Evolutionary conservation across 2,329 filamentous ascomycete genomes (phyloP).

Genomic region (Paracoccidioides brasiliensis): DNA sequence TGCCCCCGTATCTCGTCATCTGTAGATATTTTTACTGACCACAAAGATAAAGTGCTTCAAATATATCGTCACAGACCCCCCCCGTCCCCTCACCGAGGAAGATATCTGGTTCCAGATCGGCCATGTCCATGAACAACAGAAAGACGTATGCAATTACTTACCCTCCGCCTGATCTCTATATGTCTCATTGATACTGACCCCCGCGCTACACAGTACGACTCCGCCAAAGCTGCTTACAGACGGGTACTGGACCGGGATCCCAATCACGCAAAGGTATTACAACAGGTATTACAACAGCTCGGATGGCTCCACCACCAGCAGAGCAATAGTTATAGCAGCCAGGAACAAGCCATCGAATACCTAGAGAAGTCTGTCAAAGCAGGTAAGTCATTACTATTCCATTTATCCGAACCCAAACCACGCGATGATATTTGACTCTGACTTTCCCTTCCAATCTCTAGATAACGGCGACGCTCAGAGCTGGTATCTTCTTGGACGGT

Average conservation of each 20-base stretch:
- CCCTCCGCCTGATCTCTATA: not conserved
- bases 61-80: constrained; percentile 89
- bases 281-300: constrained; percentile 94
- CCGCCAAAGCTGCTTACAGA: constrained; percentile 81
- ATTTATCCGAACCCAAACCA: not conserved
- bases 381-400: constrained; percentile 42
- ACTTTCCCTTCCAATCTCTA: constrained; percentile 24
- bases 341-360: constrained; percentile 94
- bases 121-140: constrained; percentile 96
- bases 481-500: constrained; percentile 94
- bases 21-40: not conserved
- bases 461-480: constrained; percentile 93
- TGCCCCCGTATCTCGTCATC: constrained; percentile 15
- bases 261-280: constrained; percentile 92
- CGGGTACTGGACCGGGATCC: constrained; percentile 89
- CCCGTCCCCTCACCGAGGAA: constrained; percentile 83
- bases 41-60: constrained; percentile 65
- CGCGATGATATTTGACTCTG: not conserved
- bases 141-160: constrained; percentile 59
- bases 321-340: constrained; percentile 77
- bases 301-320: constrained; percentile 97
- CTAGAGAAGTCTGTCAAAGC: constrained; percentile 91
- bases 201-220: constrained; percentile 60
- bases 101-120: constrained; percentile 99
- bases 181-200: constrained; percentile 18